A percentile compares a stretch with the other conserved stretches of the same genome.
These are phyloP conservation scores for Suillus tomentosus DNA, from an alignment of 768 basidiomycete genomes.

Conservation along the genomic window DNA sequence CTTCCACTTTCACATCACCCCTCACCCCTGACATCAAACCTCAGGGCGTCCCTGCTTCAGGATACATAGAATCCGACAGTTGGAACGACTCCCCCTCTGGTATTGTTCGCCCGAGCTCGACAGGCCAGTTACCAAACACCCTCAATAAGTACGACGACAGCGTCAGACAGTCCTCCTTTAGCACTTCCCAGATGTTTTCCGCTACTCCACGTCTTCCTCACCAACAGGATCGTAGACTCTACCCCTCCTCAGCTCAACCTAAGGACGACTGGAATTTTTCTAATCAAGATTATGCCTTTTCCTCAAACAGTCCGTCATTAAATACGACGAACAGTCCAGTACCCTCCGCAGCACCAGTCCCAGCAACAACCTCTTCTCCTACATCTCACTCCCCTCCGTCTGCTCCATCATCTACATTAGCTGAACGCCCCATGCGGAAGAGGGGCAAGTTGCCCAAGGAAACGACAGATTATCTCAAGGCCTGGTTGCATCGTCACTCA, in stretches of 20 bases:
- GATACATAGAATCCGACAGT: conserved; percentile 49
- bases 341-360: conserved; percentile 29
- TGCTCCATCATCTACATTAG: conserved; percentile 60
- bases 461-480: conserved; percentile 86
- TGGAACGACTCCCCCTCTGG: conserved; percentile 58
- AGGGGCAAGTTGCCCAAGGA: conserved; percentile 89
- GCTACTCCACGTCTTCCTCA: conserved; percentile 72
- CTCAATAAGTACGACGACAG: conserved; percentile 68
- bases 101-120: conserved; percentile 70
- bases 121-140: conserved; percentile 55
- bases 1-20: conserved; percentile 48
- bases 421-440: conserved; percentile 78
- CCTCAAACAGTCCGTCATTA: conserved; percentile 29
- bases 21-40: conserved; percentile 50
- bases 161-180: conserved; percentile 69
- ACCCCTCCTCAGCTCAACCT: conserved; percentile 40
- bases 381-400: conserved; percentile 53
- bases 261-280: conserved; percentile 77
- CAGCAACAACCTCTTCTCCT: conserved; percentile 44
- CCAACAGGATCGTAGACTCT: conserved; percentile 66
- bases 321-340: conserved; percentile 38
- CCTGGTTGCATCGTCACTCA: conserved; percentile 85
- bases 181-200: conserved; percentile 63
- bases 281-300: conserved; percentile 56
- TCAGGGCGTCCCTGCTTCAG: conserved; percentile 44